Evolutionary conservation across 345 rosid genomes (phyloP).

Genomic region (Pseudoturritis turrita): DNA sequence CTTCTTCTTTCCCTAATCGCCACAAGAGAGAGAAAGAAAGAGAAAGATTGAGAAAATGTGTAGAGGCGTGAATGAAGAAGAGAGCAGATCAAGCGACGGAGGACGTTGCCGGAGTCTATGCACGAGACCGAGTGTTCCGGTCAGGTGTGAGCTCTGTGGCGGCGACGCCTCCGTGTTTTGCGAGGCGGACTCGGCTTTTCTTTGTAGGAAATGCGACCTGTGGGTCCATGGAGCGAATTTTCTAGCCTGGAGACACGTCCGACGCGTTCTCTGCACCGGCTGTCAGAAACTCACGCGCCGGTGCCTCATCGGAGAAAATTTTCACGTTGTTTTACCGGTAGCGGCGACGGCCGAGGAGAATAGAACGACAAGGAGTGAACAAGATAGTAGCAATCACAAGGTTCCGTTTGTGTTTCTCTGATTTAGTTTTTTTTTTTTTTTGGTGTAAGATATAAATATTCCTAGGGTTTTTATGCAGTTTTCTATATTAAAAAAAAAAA

Average conservation of each 20-base stretch:
- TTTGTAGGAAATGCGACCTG: constrained; percentile 64
- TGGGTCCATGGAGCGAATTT: constrained; percentile 81
- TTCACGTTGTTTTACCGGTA: constrained; percentile 28
- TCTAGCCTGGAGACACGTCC: constrained; percentile 67
- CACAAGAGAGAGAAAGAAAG: not conserved
- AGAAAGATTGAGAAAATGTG: constrained; percentile 38
- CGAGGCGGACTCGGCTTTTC: constrained; percentile 75
- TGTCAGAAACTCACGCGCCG: constrained; percentile 61
- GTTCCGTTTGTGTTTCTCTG: constrained; percentile 59
- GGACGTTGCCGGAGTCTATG: constrained; percentile 28
- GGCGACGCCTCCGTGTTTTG: constrained; percentile 58
- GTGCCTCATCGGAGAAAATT: constrained; percentile 50
- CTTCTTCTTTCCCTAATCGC: constrained; percentile 8
- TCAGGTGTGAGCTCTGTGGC: constrained; percentile 64
- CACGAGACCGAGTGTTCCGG: constrained; percentile 9
- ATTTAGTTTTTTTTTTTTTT: constrained; percentile 7
- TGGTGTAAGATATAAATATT: constrained; percentile 3
- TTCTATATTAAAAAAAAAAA: not conserved
- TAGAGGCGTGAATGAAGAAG: constrained; percentile 39
- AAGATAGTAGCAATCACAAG: constrained; percentile 26
- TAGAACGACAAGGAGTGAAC: constrained; percentile 17
- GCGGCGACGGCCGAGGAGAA: not conserved
- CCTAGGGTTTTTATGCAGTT: constrained; percentile 15
- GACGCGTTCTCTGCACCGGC: constrained; percentile 60
- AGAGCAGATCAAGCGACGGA: constrained; percentile 1